phyloP scores from a whole-genome alignment of 108 stramenopile genomes.

The Skeletonema grethae region DNA sequence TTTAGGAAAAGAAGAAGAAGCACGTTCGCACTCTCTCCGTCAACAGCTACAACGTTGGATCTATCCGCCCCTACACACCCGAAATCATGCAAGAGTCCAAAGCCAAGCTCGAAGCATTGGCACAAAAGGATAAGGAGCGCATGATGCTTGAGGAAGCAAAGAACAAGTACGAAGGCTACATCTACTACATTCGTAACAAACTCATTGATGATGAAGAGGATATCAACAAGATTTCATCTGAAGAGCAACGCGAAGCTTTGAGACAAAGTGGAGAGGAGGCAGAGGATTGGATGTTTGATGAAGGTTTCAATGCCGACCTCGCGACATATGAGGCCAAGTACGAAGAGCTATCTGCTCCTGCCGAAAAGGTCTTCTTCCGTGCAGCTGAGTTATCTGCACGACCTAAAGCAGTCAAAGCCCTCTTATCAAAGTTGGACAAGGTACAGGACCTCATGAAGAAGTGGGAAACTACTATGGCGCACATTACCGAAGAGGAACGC shows the following conservation, averaged over 20 bases:
- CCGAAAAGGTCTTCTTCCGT: constrained; percentile 86
- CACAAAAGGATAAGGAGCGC: constrained; percentile 84
- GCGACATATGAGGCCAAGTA: constrained; percentile 82
- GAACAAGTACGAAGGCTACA: constrained; percentile 94
- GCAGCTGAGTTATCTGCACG: constrained; percentile 78
- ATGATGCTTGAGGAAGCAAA: constrained; percentile 89
- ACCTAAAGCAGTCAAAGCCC: constrained; percentile 74
- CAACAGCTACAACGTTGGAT: constrained; percentile 56
- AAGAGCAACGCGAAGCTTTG: constrained; percentile 92
- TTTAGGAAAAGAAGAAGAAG: constrained; percentile 81
- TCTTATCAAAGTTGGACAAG: constrained; percentile 63
- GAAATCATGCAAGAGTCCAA: constrained; percentile 81
- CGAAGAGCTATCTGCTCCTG: constrained; percentile 77
- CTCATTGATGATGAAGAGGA: constrained; percentile 81
- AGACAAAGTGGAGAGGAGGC: constrained; percentile 69
- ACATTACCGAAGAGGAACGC: constrained; percentile 93
- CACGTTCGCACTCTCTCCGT: constrained; percentile 69
- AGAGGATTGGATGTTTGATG: constrained; percentile 98
- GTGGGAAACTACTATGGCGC: constrained; percentile 87
- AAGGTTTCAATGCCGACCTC: constrained; percentile 89
- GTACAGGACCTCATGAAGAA: constrained; percentile 76
- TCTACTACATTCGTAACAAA: constrained; percentile 89
- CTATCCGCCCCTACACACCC: constrained; percentile 64
- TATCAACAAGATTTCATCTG: constrained; percentile 84
- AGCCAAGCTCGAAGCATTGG: constrained; percentile 78